Percentiles rank a stretch among this genome's conserved stretches.
Conservation (phyloP, 768 basidiomycete species). For the Podaxis carcinomalis region DNA sequence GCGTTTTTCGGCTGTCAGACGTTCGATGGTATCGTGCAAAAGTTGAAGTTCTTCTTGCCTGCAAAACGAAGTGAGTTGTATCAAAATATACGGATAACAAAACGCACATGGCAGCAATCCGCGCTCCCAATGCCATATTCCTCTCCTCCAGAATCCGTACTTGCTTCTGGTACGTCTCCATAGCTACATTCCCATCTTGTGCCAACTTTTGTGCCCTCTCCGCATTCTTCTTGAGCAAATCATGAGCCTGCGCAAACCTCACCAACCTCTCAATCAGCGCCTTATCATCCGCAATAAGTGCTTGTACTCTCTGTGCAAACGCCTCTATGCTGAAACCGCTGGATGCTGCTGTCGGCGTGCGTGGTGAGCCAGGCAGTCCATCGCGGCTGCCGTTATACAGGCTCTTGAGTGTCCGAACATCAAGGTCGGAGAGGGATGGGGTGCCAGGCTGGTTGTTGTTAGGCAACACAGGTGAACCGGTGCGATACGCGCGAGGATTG, state of each 20-base stretch:
- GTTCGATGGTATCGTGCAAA: conserved; percentile 60
- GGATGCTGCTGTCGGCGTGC: conserved; percentile 15
- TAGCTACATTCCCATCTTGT: conserved; percentile 69
- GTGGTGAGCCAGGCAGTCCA: conserved; percentile 18
- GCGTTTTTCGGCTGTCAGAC: conserved; percentile 55
- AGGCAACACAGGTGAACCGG: conserved; percentile 32
- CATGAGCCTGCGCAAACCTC: conserved; percentile 85
- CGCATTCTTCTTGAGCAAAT: conserved; percentile 87
- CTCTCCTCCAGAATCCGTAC: conserved; percentile 77
- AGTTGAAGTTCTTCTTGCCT: conserved; percentile 66
- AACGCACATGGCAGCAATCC: conserved; percentile 56
- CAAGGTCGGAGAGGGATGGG: conserved; percentile 73
- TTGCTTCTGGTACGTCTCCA: conserved; percentile 91
- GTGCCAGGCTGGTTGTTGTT: conserved; percentile 14
- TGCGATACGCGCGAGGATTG: conserved; percentile 42
- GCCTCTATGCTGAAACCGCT: conserved; percentile 65
- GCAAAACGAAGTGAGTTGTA: conserved; percentile 6
- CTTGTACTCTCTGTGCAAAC: conserved; percentile 73
- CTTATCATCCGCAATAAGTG: conserved; percentile 78
- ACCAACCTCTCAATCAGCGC: conserved; percentile 79
- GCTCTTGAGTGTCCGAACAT: conserved; percentile 80
- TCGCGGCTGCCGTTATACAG: conserved; percentile 51
- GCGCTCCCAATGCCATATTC: conserved; percentile 46
- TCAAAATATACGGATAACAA: conserved; percentile 10
- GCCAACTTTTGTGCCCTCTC: conserved; percentile 89